phyloP scores from a whole-genome alignment of 2,329 filamentous ascomycete genomes.

The Monosporascus sp. region DNA sequence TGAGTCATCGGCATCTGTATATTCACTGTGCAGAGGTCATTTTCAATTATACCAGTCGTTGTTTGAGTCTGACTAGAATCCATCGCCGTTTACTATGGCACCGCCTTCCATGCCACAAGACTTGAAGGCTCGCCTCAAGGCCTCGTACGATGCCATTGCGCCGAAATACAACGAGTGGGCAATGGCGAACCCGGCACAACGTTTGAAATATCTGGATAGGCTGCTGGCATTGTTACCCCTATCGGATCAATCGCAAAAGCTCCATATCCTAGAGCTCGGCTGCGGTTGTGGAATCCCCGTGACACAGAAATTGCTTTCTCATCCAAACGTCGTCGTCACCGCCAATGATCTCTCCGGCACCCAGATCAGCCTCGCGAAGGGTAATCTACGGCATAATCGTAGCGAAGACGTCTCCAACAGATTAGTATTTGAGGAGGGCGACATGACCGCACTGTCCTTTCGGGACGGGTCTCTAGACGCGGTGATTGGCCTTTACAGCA shows the following conservation, averaged over 20 bases:
- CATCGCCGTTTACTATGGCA: not conserved
- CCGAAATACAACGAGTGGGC: slow-evolving; percentile 37
- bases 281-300: slow-evolving; percentile 37
- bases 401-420: slow-evolving; percentile 5
- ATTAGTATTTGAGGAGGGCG: slow-evolving; percentile 28
- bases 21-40: too few species aligned
- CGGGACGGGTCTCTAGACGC: slow-evolving; percentile 36
- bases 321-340: slow-evolving; percentile 19
- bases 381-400: slow-evolving; percentile 15
- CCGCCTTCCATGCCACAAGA: slow-evolving; percentile 14
- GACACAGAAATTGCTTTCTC: slow-evolving; percentile 27
- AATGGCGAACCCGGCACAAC: slow-evolving; percentile 22
- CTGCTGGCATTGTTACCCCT: slow-evolving; percentile 23
- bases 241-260: not conserved
- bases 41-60: too few species aligned
- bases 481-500: slow-evolving; percentile 31
- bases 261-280: slow-evolving; percentile 35
- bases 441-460: slow-evolving; percentile 35
- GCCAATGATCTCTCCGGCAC: slow-evolving; percentile 38
- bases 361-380: slow-evolving; percentile 30
- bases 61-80: too few species aligned
- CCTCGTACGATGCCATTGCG: slow-evolving; percentile 36
- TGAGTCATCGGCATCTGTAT: too few species aligned
- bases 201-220: slow-evolving; percentile 29
- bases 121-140: slow-evolving; percentile 34